These are phyloP conservation scores for Tricholoma bakamatsutake DNA, from an alignment of 768 basidiomycete genomes.

Conservation along the genomic window DNA sequence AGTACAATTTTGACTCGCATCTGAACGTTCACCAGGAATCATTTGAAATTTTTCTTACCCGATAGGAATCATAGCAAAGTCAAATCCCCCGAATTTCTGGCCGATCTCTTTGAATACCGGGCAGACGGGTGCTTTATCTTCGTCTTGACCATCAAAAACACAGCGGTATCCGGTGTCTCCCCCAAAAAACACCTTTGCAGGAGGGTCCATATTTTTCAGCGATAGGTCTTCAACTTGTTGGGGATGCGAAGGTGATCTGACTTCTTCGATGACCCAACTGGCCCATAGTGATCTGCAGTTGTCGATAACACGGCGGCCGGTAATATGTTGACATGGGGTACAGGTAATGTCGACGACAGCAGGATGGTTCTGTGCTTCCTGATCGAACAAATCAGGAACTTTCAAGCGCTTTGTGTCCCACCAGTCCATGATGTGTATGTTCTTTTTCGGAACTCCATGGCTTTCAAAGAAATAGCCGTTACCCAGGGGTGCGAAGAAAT, in stretches of 20 bases:
- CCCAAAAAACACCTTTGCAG: conserved; percentile 49
- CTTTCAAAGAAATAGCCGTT: conserved; percentile 37
- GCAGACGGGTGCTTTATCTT: conserved; percentile 50
- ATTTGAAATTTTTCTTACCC: conserved; percentile 30
- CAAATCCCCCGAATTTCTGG: conserved; percentile 53
- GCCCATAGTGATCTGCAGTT: conserved; percentile 58
- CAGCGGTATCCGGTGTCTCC: conserved; percentile 65
- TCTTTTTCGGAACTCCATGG: conserved; percentile 31
- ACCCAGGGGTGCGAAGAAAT: conserved; percentile 56
- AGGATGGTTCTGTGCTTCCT: not conserved
- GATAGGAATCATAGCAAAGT: conserved; percentile 69
- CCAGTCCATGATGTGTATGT: conserved; percentile 59
- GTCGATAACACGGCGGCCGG: conserved; percentile 44
- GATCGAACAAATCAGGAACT: conserved; percentile 10
- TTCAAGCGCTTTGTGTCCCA: conserved; percentile 45
- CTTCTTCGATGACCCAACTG: conserved; percentile 57
- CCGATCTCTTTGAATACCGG: conserved; percentile 75
- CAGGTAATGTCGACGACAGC: conserved; percentile 44
- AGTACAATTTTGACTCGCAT: not conserved
- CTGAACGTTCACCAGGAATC: not conserved
- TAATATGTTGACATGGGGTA: conserved; percentile 62
- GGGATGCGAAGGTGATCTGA: conserved; percentile 20
- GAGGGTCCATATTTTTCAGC: conserved; percentile 23
- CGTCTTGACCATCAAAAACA: conserved; percentile 41
- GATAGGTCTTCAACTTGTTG: conserved; percentile 18